A percentile compares a stretch with the other conserved stretches of the same genome.
Evolutionary conservation across 805 yeast genomes (phyloP).

Genomic region (Helenozyma baotianmanensis): DNA sequence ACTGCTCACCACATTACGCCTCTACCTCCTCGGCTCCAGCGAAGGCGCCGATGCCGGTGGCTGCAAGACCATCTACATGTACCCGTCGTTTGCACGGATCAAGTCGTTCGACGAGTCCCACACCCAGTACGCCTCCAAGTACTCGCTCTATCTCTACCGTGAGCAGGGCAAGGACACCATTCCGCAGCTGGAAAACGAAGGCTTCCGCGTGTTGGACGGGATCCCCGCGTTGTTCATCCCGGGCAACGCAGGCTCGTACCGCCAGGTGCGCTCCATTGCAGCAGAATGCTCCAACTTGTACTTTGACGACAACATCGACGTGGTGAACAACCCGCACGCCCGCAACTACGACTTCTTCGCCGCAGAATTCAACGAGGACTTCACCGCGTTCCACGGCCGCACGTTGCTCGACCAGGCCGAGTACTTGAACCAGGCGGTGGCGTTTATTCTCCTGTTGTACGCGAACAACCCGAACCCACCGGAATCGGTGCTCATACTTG

Average conservation of each 20-base stretch:
- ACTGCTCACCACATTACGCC: conserved; percentile 7
- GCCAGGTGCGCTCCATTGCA: conserved; percentile 89
- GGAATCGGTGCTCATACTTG: conserved; percentile 69
- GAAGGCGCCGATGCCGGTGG: conserved; percentile 32
- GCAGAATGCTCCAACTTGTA: conserved; percentile 64
- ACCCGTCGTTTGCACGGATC: conserved; percentile 76
- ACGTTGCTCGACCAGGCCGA: conserved; percentile 93
- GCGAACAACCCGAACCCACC: conserved; percentile 43
- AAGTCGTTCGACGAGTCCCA: conserved; percentile 67
- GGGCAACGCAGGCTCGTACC: conserved; percentile 94
- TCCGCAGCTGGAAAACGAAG: conserved; percentile 40
- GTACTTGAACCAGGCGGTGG: conserved; percentile 82
- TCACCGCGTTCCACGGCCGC: conserved; percentile 93
- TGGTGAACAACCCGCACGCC: conserved; percentile 24
- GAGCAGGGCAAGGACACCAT: conserved; percentile 68
- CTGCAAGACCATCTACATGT: conserved; percentile 74
- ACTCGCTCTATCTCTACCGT: conserved; percentile 78
- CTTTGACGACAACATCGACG: conserved; percentile 28
- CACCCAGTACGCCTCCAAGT: conserved; percentile 71
- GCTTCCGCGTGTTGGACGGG: conserved; percentile 46
- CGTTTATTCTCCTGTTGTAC: conserved; percentile 70
- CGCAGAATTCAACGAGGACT: conserved; percentile 93
- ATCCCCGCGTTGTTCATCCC: conserved; percentile 91
- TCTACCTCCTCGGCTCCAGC: conserved; percentile 7
- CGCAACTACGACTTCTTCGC: conserved; percentile 76